phyloP scores from a whole-genome alignment of 108 stramenopile genomes.

The Parietichytrium sp. region DNA sequence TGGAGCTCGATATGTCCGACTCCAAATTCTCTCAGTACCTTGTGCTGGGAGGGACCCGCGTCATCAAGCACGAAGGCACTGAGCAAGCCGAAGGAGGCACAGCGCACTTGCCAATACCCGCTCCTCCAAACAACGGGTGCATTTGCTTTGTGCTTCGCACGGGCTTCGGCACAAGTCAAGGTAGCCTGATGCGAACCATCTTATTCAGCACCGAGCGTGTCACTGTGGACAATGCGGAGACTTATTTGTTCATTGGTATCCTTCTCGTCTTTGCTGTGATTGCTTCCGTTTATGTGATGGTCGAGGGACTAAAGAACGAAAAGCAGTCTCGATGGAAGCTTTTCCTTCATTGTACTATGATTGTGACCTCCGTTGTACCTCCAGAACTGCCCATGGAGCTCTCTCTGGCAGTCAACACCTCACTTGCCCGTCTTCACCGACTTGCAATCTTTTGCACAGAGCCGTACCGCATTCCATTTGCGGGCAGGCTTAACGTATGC shows the following conservation, averaged over 20 bases:
- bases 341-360: slow-evolving; percentile 89
- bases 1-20: slow-evolving; percentile 33
- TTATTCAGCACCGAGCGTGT: slow-evolving; percentile 70
- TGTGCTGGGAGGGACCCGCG: slow-evolving; percentile 58
- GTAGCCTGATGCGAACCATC: slow-evolving; percentile 85
- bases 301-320: slow-evolving; percentile 74
- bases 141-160: slow-evolving; percentile 82
- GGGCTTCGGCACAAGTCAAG: slow-evolving; percentile 91
- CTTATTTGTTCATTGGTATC: slow-evolving; percentile 77
- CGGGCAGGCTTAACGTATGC: slow-evolving; percentile 83
- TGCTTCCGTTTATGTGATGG: slow-evolving; percentile 76
- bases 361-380: slow-evolving; percentile 89
- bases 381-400: slow-evolving; percentile 97
- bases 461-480: slow-evolving; percentile 89
- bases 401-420: slow-evolving; percentile 86
- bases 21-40: neutral
- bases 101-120: no score
- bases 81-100: no score
- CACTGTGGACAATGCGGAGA: slow-evolving; percentile 75
- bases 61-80: slow-evolving; percentile 18
- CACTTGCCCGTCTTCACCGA: slow-evolving; percentile 72
- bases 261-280: slow-evolving; percentile 80
- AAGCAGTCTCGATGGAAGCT: slow-evolving; percentile 77
- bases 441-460: slow-evolving; percentile 88
- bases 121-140: slow-evolving; percentile 77